Evolutionary conservation across 306 rosid genomes (phyloP).

Genomic region (Mimosa pudica): DNA sequence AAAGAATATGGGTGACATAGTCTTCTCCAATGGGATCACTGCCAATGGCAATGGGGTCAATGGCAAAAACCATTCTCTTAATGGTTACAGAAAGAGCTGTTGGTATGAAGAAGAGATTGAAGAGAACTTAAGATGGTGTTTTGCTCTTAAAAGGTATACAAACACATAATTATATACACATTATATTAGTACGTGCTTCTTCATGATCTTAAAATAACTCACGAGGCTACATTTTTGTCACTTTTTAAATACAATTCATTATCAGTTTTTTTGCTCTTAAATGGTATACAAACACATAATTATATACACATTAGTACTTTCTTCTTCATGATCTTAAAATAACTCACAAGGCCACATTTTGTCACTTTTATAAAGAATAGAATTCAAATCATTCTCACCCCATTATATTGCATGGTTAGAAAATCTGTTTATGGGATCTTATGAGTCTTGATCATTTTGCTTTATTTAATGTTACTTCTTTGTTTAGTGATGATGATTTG

Average conservation of each 20-base stretch:
- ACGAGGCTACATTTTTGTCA: background rate
- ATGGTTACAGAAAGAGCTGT: constrained; percentile 92
- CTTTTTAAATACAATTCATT: background rate
- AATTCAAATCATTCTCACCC: background rate
- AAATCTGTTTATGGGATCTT: background rate
- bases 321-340: background rate
- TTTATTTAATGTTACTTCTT: constrained; percentile 8
- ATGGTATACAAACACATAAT: constrained; percentile 44
- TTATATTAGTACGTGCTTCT: background rate
- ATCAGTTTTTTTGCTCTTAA: constrained; percentile 68
- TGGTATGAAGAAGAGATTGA: constrained; percentile 99
- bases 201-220: background rate
- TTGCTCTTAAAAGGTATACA: constrained; percentile 85
- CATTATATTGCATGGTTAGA: background rate
- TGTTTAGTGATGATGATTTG: constrained; percentile 31
- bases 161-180: background rate
- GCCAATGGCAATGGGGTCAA: constrained; percentile 60
- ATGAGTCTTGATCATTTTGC: background rate
- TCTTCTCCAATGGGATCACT: constrained; percentile 55
- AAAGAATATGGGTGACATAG: constrained; percentile 68
- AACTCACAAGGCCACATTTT: constrained; percentile 1
- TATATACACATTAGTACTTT: background rate
- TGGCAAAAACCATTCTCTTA: constrained; percentile 59
- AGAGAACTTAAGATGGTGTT: constrained; percentile 93
- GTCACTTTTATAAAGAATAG: background rate